phyloP scores from a whole-genome alignment of 2,329 filamentous ascomycete species.

The Penicillium sp. region DNA sequence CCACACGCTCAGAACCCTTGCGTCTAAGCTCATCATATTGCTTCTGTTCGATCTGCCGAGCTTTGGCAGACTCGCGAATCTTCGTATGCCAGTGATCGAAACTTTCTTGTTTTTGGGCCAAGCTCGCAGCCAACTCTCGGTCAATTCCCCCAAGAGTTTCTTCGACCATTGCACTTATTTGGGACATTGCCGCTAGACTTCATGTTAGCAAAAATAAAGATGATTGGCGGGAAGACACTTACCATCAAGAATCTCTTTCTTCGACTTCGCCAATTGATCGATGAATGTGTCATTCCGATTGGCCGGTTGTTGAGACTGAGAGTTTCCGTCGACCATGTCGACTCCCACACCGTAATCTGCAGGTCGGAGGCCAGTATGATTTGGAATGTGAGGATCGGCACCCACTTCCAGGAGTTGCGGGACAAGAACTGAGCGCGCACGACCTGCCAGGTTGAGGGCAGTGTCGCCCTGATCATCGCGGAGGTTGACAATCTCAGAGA shows the following conservation, averaged over 20 bases:
- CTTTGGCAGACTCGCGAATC: constrained; percentile 75
- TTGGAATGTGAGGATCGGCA: constrained; percentile 87
- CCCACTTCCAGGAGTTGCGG: constrained; percentile 95
- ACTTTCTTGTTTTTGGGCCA: constrained; percentile 77
- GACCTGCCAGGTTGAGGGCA: constrained; percentile 85
- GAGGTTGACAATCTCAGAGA: constrained; percentile 95
- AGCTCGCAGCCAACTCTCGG: constrained; percentile 73
- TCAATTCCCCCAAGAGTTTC: constrained; percentile 77
- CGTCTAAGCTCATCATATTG: constrained; percentile 68
- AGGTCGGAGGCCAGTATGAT: constrained; percentile 81
- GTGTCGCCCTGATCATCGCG: constrained; percentile 94
- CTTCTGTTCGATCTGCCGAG: constrained; percentile 73
- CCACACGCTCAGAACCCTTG: constrained; percentile 63
- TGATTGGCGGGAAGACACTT: constrained; percentile 12
- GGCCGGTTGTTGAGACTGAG: constrained; percentile 47
- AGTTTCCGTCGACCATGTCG: constrained; percentile 54
- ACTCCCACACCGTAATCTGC: constrained; percentile 92
- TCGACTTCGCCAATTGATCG: constrained; percentile 45
- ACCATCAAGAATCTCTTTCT: constrained; percentile 48
- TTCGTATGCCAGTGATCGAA: constrained; percentile 79
- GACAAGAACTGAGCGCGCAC: constrained; percentile 94
- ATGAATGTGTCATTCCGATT: constrained; percentile 43
- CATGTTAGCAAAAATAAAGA: constrained; percentile 34
- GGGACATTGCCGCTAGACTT: constrained; percentile 36
- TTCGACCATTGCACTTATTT: constrained; percentile 64